Conservation (phyloP, 2,329 filamentous ascomycete species). For the Pyrenophora graminea region DNA sequence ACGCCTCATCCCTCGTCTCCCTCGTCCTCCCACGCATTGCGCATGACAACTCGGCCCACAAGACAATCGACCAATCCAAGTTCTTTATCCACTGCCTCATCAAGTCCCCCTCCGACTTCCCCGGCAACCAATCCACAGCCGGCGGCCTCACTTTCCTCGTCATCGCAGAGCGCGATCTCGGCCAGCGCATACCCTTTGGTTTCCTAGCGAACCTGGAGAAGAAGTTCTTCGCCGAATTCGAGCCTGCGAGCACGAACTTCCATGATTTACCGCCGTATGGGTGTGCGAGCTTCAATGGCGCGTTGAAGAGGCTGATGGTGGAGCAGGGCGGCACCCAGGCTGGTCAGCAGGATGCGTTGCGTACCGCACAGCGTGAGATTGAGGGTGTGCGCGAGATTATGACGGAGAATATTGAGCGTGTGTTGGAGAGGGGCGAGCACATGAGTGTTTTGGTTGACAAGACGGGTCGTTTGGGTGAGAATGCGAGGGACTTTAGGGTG, state of each 20-base stretch:
- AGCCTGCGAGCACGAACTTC: conserved; percentile 71
- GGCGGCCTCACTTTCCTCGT: conserved; percentile 91
- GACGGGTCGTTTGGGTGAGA: conserved; percentile 88
- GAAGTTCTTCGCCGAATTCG: conserved; percentile 76
- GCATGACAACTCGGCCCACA: conserved; percentile 78
- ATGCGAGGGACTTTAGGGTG: conserved; percentile 86
- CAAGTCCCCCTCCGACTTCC: conserved; percentile 73
- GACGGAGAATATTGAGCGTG: conserved; percentile 91
- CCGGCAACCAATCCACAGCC: conserved; percentile 58
- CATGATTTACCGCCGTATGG: conserved; percentile 83
- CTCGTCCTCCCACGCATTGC: conserved; percentile 94
- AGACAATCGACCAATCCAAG: conserved; percentile 89
- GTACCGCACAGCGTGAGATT: conserved; percentile 84
- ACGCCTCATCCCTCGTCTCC: conserved; percentile 84
- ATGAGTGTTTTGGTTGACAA: conserved; percentile 95
- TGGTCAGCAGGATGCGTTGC: conserved; percentile 74
- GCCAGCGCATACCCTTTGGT: conserved; percentile 87
- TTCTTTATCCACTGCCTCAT: conserved; percentile 96
- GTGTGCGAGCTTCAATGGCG: conserved; percentile 81
- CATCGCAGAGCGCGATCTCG: conserved; percentile 78
- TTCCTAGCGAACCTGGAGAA: conserved; percentile 90
- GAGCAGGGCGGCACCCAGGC: conserved; percentile 80
- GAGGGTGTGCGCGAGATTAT: conserved; percentile 91
- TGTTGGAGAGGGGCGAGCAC: conserved; percentile 84
- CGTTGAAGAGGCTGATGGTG: conserved; percentile 76